These are phyloP conservation scores for Malassezia restricta DNA, from an alignment of 1,284 basidiomycete genomes.

Conservation along the genomic window DNA sequence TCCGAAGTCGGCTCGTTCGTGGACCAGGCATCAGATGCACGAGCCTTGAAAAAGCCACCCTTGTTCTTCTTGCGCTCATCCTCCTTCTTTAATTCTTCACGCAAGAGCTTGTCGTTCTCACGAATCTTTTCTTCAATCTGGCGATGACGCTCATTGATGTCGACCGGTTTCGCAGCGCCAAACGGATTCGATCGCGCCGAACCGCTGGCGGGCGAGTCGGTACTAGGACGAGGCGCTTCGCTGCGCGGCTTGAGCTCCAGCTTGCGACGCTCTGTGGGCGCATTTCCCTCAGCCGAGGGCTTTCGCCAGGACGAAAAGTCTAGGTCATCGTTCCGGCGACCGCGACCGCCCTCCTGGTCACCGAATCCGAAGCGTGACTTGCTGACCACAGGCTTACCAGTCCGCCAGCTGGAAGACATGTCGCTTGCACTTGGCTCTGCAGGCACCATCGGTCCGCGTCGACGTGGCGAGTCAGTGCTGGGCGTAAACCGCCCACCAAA, in stretches of 20 bases:
- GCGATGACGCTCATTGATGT: conserved; percentile 63
- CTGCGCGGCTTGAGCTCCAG: conserved; percentile 47
- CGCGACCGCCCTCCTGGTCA: conserved; percentile 18
- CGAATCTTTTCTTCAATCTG: conserved; percentile 54
- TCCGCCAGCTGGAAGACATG: conserved; percentile 38
- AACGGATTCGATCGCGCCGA: conserved; percentile 56
- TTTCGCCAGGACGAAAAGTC: conserved; percentile 27
- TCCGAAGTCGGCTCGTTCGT: not conserved
- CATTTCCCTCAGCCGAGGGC: conserved; percentile 17
- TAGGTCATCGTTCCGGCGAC: conserved; percentile 12
- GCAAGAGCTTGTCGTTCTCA: conserved; percentile 30
- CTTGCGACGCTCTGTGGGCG: conserved; percentile 33
- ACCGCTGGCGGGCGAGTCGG: conserved; percentile 61
- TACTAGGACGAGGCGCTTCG: conserved; percentile 55
- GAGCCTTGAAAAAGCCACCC: conserved; percentile 1
- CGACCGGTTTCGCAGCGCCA: conserved; percentile 79
- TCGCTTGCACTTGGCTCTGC: conserved; percentile 36
- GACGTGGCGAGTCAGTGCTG: conserved; percentile 12
- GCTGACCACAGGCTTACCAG: conserved; percentile 36
- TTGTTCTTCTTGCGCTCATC: conserved; percentile 25
- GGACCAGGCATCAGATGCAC: conserved; percentile 2
- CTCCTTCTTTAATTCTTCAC: conserved; percentile 27
- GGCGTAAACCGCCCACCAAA: conserved; percentile 36
- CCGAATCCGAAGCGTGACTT: conserved; percentile 31
- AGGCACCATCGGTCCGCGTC: conserved; percentile 23